Percentiles rank a stretch among this genome's conserved stretches.
Conservation (phyloP, 2,329 filamentous ascomycete species). For the Juglanconis juglandina region DNA sequence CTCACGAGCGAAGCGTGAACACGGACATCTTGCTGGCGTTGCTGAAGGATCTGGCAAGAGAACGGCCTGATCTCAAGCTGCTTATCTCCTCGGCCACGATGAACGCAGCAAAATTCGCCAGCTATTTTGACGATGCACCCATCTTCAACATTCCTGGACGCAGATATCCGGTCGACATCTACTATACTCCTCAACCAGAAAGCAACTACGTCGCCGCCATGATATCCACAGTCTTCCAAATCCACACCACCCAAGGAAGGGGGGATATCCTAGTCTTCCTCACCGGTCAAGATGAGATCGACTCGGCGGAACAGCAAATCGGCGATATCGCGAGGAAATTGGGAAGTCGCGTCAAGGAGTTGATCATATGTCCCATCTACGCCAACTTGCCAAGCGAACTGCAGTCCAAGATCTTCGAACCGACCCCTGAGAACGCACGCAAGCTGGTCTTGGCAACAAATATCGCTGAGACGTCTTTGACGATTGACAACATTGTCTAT, state of each 20-base stretch:
- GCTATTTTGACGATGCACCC: constrained; percentile 87
- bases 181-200: constrained; percentile 86
- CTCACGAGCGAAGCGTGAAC: constrained; percentile 87
- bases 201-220: constrained; percentile 90
- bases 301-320: constrained; percentile 78
- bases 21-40: constrained; percentile 88
- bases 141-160: constrained; percentile 94
- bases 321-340: constrained; percentile 84
- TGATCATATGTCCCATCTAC: constrained; percentile 92
- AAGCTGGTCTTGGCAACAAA: constrained; percentile 96
- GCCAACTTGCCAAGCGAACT: constrained; percentile 87
- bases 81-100: constrained; percentile 93
- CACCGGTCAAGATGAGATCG: constrained; percentile 95
- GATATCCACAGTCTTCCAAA: constrained; percentile 91
- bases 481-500: constrained; percentile 93
- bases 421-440: constrained; percentile 76
- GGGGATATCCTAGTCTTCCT: constrained; percentile 94
- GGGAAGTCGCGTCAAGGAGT: constrained; percentile 76
- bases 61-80: constrained; percentile 80
- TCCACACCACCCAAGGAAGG: constrained; percentile 78
- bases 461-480: constrained; percentile 93
- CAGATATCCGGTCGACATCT: constrained; percentile 84
- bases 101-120: constrained; percentile 86
- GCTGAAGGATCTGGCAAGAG: constrained; percentile 81
- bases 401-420: constrained; percentile 91